Conservation (phyloP, 768 basidiomycete genomes). For the Basidioascus undulatus region DNA sequence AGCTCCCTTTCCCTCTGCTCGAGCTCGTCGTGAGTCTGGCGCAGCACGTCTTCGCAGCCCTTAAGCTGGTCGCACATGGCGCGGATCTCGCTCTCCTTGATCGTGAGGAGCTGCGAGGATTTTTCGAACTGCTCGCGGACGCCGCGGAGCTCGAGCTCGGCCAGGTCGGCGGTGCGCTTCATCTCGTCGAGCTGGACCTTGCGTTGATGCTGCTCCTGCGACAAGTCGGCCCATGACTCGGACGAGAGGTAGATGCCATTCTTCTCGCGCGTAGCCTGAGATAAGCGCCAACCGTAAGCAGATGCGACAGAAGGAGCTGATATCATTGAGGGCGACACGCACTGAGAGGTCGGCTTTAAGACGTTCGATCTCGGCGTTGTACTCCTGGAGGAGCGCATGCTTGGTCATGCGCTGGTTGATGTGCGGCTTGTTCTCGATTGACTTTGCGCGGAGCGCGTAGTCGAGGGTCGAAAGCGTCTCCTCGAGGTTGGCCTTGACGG, state of each 20-base stretch:
- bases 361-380: slow-evolving; percentile 75
- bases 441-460: slow-evolving; percentile 84
- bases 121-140: slow-evolving; percentile 81
- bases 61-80: slow-evolving; percentile 33
- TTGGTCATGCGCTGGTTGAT: slow-evolving; percentile 84
- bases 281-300: neutral
- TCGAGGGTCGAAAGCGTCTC: slow-evolving; percentile 94
- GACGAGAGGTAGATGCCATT: slow-evolving; percentile 85
- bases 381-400: slow-evolving; percentile 76
- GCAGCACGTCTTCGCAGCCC: slow-evolving; percentile 29
- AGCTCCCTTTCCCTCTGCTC: slow-evolving; percentile 32
- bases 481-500: slow-evolving; percentile 78
- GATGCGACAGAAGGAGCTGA: neutral
- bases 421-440: slow-evolving; percentile 85
- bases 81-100: slow-evolving; percentile 50
- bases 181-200: slow-evolving; percentile 62
- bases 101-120: slow-evolving; percentile 49
- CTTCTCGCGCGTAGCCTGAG: slow-evolving; percentile 64
- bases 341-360: slow-evolving; percentile 60
- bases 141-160: slow-evolving; percentile 54
- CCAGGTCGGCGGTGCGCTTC: slow-evolving; percentile 51
- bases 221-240: slow-evolving; percentile 70
- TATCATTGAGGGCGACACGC: neutral
- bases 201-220: slow-evolving; percentile 44
- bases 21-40: slow-evolving; percentile 33